phyloP scores from a whole-genome alignment of 2,329 filamentous ascomycete genomes.

The Trichoderma sp. region DNA sequence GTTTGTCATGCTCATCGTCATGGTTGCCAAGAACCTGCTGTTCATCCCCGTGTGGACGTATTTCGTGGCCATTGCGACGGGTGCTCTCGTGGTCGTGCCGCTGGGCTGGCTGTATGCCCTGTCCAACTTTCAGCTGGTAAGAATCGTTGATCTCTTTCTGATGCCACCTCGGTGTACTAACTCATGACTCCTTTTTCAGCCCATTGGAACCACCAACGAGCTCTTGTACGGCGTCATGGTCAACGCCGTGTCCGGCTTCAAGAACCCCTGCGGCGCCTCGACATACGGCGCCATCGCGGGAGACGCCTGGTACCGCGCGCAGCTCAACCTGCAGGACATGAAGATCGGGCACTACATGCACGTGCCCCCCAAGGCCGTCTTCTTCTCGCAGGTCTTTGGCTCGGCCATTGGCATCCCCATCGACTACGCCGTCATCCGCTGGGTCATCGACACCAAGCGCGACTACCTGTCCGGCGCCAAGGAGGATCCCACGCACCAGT shows the following conservation, averaged over 20 bases:
- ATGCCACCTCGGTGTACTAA: background rate
- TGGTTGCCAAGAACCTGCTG: constrained; percentile 53
- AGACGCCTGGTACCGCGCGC: constrained; percentile 62
- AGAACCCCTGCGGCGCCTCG: constrained; percentile 60
- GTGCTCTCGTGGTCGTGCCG: constrained; percentile 58
- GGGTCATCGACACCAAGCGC: constrained; percentile 59
- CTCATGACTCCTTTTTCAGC: constrained; percentile 6
- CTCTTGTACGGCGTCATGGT: constrained; percentile 63
- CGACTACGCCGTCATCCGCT: constrained; percentile 63
- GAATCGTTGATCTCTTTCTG: background rate
- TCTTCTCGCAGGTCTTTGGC: constrained; percentile 64
- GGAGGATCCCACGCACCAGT: constrained; percentile 60
- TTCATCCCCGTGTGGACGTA: constrained; percentile 64
- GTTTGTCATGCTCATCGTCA: constrained; percentile 52
- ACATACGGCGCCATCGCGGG: constrained; percentile 62
- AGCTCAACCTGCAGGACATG: constrained; percentile 62
- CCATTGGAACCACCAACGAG: constrained; percentile 63
- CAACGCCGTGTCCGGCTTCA: constrained; percentile 51
- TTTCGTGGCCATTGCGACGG: constrained; percentile 58
- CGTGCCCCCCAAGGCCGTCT: constrained; percentile 59
- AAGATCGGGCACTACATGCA: constrained; percentile 69
- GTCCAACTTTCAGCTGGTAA: constrained; percentile 53
- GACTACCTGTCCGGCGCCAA: constrained; percentile 56
- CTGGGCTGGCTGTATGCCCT: constrained; percentile 62
- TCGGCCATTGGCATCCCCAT: constrained; percentile 61